Conservation (phyloP, 2,329 filamentous ascomycete genomes). For the Sporothrix curviconia region DNA sequence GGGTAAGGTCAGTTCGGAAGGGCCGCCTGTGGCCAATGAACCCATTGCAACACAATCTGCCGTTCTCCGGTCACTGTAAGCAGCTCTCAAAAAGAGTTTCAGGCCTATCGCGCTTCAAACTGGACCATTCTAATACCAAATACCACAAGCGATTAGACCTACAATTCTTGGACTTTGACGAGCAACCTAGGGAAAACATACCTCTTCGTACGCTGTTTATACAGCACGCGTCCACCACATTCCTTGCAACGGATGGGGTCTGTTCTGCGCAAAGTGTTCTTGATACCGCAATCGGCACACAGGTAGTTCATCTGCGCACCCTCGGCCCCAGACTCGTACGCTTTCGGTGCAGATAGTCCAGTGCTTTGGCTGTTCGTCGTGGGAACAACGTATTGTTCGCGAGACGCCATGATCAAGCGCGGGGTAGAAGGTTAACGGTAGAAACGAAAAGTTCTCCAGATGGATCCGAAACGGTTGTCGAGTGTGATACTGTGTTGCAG, state of each 20-base stretch:
- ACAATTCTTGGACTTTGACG: background rate
- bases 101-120: conserved; percentile 80
- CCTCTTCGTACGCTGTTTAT: conserved; percentile 98
- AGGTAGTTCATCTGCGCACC: conserved; percentile 57
- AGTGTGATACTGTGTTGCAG: background rate
- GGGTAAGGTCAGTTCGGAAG: no score
- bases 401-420: conserved; percentile 39
- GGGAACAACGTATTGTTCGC: conserved; percentile 73
- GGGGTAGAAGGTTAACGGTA: no score
- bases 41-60: no score
- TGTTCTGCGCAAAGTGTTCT: conserved; percentile 67
- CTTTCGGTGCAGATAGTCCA: conserved; percentile 26
- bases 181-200: conserved; percentile 29
- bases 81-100: no score
- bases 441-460: no score
- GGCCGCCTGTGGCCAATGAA: no score
- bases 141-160: background rate
- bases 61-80: no score
- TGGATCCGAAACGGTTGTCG: no score
- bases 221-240: conserved; percentile 90
- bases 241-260: conserved; percentile 83
- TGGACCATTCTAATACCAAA: conserved; percentile 76
- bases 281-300: conserved; percentile 79
- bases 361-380: conserved; percentile 40
- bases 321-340: conserved; percentile 33